Evolutionary conservation across 768 basidiomycete genomes (phyloP).

Genomic region (Podaxis mareebaensis): DNA sequence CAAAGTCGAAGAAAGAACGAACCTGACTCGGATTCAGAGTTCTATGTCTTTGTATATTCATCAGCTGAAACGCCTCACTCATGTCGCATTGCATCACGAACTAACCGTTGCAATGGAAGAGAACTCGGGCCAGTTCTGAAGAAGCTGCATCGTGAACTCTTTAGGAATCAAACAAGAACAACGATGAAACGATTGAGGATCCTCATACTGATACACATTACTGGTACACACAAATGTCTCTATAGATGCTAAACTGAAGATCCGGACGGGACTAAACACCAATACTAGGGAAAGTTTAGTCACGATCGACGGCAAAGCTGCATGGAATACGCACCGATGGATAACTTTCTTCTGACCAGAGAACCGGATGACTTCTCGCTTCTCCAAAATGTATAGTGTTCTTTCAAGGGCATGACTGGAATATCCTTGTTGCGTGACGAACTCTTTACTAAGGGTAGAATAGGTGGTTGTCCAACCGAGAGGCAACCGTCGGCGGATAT

Average conservation of each 20-base stretch:
- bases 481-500: conserved; percentile 78
- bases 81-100: conserved; percentile 7
- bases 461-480: conserved; percentile 98
- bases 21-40: neutral
- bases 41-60: conserved; percentile 2
- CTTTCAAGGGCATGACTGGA: conserved; percentile 89
- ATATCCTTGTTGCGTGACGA: conserved; percentile 90
- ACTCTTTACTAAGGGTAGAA: conserved; percentile 88
- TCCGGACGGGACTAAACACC: conserved; percentile 5
- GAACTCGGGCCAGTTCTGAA: neutral
- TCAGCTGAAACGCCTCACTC: conserved; percentile 9
- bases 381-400: conserved; percentile 90
- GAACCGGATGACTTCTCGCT: conserved; percentile 92
- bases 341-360: conserved; percentile 56
- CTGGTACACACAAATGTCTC: conserved; percentile 8
- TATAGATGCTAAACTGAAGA: neutral
- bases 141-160: neutral
- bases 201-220: conserved; percentile 12
- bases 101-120: neutral
- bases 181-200: neutral
- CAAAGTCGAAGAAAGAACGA: conserved; percentile 1
- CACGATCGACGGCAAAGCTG: neutral
- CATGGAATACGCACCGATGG: neutral
- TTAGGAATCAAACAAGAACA: neutral
- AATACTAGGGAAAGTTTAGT: conserved; percentile 11